Base-by-base conservation (phyloP, 495 filamentous ascomycete genomes). In the Penicillium egyptiacum region DNA sequence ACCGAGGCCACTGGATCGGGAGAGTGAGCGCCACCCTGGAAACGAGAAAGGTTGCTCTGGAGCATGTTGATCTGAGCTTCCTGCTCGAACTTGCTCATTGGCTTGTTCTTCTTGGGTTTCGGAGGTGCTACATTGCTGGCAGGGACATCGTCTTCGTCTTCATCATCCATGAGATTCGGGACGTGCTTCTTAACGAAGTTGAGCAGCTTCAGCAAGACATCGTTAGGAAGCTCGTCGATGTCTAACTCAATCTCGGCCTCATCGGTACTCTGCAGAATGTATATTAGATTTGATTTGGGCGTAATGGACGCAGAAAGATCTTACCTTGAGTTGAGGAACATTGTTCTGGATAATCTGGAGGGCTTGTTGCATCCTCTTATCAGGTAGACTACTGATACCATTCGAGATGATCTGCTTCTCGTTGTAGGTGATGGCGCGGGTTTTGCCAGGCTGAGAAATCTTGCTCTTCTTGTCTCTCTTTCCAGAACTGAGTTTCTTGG, bases 61-160 rank as follows among this genome's bases (percentile, higher is more conserved):
- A 98, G 83, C 71, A 89, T 82, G 50, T 85, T 82, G 67, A 98
- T 96, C 62, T 87, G 88, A 9, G 86, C 84, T 67, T 97, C 92
- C 72, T 98, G 94, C 73, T 98, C 93, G 20, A 75, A 78, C 71
- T 92, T 93, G 77, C 88, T 93, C 94, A 98, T 98, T 0, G 94
- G 94, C 80, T 97, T 98, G 75, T 98, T 96, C 81, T 98, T 98
- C 79, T 96, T 96, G 16, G 88, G 82, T 72, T 90, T 90, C 8
- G 81, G 70, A 14, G 82, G 68, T 0, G 83, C 76, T 16, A 81
- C 73, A 22, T 72, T 67, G 58, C 77, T 81, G 25, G 75, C 58
- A 48, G 74, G 58, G 65, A 62, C n/a, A 64, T 79, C 52, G 4
- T 77, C 71, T 31, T 80, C 77, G 5, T 77, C 71, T 30, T 79